A percentile compares a stretch with the other conserved stretches of the same genome.
Evolutionary conservation across 129 eudicot species (phyloP).

Genomic region (Deinandra increscens): DNA sequence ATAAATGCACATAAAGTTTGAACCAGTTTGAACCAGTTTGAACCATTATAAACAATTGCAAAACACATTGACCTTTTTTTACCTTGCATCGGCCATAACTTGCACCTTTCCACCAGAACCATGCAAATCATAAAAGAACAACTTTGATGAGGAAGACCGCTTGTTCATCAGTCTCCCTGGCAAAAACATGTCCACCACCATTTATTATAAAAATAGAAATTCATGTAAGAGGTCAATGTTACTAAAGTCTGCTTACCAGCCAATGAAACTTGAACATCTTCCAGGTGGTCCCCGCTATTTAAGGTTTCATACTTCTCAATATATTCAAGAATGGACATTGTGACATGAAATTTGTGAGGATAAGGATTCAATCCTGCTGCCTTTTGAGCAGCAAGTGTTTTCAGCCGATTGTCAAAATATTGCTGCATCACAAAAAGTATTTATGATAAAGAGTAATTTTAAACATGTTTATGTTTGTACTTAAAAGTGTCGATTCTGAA

Average conservation of each 20-base stretch:
- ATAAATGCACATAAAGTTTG: background rate
- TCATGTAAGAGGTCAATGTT: background rate
- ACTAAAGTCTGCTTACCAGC: conserved; percentile 48
- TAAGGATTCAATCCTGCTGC: conserved; percentile 72
- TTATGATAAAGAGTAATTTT: background rate
- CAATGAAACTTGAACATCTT: conserved; percentile 61
- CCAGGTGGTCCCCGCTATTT: conserved; percentile 63
- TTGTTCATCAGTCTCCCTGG: conserved; percentile 85
- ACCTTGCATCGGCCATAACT: conserved; percentile 97
- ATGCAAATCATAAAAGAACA: conserved; percentile 84
- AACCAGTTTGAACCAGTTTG: background rate
- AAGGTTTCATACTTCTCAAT: conserved; percentile 55
- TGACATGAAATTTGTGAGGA: conserved; percentile 75
- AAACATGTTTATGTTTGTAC: background rate
- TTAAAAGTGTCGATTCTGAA: background rate
- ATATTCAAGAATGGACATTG: conserved; percentile 56
- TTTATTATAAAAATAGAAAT: background rate
- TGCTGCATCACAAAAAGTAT: conserved; percentile 52
- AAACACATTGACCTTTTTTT: background rate
- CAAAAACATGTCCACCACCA: conserved; percentile 16
- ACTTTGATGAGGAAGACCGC: conserved; percentile 73
- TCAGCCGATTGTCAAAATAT: conserved; percentile 79
- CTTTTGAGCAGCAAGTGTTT: conserved; percentile 67
- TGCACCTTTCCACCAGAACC: conserved; percentile 89
- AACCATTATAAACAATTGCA: background rate